Percentiles rank a stretch among this genome's conserved stretches.
phyloP scores from a whole-genome alignment of 2,329 filamentous ascomycete species.

The Colletotrichum tanaceti region DNA sequence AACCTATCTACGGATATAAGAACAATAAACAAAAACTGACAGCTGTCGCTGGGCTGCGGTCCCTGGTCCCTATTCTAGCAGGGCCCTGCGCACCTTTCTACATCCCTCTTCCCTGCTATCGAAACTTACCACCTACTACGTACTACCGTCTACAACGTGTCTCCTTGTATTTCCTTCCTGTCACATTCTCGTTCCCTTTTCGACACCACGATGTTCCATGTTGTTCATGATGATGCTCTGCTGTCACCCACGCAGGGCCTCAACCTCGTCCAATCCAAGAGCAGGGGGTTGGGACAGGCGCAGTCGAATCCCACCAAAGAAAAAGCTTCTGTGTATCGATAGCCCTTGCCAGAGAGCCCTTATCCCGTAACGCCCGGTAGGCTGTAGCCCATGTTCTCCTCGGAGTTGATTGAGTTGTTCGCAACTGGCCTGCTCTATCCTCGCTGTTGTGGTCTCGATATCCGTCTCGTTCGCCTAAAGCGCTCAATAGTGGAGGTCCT shows the following conservation, averaged over 20 bases:
- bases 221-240: conserved; percentile 23
- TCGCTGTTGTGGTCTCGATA: conserved; percentile 1
- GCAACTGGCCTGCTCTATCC: conserved; percentile 27
- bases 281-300: not conserved
- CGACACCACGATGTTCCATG: conserved; percentile 30
- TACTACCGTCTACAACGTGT: not conserved
- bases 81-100: conserved; percentile 19
- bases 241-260: not conserved
- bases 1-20: too few species aligned
- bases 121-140: not conserved
- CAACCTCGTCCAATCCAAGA: conserved; percentile 2
- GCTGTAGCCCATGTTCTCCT: conserved; percentile 18
- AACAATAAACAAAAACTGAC: not conserved
- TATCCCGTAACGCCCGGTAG: conserved; percentile 41
- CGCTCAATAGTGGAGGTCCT: conserved; percentile 25
- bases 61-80: conserved; percentile 24
- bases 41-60: conserved; percentile 19
- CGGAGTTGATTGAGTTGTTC: conserved; percentile 38
- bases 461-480: conserved; percentile 17
- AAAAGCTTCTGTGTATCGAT: conserved; percentile 42
- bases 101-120: conserved; percentile 26
- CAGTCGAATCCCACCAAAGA: not conserved
- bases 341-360: conserved; percentile 42
- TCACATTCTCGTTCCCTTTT: conserved; percentile 1
- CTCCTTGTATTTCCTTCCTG: conserved; percentile 18